These are phyloP conservation scores for Brassica napus DNA, from an alignment of 345 rosid species.

Conservation along the genomic window DNA sequence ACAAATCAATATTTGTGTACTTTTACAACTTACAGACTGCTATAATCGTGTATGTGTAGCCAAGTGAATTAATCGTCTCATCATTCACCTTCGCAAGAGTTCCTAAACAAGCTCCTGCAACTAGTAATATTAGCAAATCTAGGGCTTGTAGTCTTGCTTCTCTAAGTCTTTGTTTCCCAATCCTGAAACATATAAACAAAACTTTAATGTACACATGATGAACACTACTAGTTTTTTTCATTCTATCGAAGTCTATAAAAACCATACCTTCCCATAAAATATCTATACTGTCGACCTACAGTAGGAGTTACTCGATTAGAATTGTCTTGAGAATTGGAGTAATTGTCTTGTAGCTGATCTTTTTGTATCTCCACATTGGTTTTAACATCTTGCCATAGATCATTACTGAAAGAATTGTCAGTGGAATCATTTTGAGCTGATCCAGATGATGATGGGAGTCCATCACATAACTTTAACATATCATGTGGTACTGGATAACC, in stretches of 20 bases:
- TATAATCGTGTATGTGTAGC: constrained; percentile 81
- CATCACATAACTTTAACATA: constrained; percentile 65
- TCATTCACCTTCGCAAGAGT: constrained; percentile 79
- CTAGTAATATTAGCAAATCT: constrained; percentile 68
- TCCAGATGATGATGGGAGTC: constrained; percentile 41
- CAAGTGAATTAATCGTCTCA: constrained; percentile 67
- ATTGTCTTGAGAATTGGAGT: constrained; percentile 52
- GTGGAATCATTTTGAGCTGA: constrained; percentile 25
- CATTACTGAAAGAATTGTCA: constrained; percentile 54
- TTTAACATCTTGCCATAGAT: constrained; percentile 55
- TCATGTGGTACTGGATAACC: constrained; percentile 78
- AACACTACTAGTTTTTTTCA: neutral
- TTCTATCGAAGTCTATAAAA: neutral
- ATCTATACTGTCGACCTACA: constrained; percentile 65
- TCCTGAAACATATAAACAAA: constrained; percentile 47
- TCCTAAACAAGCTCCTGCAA: constrained; percentile 91
- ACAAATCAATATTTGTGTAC: neutral
- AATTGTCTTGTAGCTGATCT: constrained; percentile 48
- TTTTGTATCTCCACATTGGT: constrained; percentile 41
- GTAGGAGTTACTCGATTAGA: constrained; percentile 70
- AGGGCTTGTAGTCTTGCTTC: constrained; percentile 72
- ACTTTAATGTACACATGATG: neutral
- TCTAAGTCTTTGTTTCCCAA: constrained; percentile 78
- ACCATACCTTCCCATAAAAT: constrained; percentile 71
- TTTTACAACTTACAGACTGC: constrained; percentile 70